A percentile compares a stretch with the other conserved stretches of the same genome.
Evolutionary conservation across 805 yeast species (phyloP).

Genomic region (Torulaspora delbrueckii): DNA sequence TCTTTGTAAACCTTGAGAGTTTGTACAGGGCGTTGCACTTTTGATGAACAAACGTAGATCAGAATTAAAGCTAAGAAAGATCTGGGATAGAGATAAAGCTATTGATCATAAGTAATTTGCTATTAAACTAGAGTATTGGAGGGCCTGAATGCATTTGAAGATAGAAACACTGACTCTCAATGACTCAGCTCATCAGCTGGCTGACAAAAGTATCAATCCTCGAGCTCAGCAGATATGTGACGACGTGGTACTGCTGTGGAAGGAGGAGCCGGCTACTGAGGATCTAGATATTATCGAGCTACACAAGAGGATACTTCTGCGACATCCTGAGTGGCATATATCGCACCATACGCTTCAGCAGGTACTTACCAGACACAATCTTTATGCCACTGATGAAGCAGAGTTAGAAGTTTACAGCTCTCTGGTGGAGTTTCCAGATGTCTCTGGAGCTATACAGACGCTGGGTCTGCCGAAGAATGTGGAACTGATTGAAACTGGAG

Average conservation of each 20-base stretch:
- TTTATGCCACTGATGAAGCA: slow-evolving; percentile 41
- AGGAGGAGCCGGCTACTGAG: slow-evolving; percentile 59
- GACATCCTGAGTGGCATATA: slow-evolving; percentile 59
- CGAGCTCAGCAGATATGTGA: slow-evolving; percentile 55
- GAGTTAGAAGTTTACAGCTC: slow-evolving; percentile 49
- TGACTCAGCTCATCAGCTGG: slow-evolving; percentile 13
- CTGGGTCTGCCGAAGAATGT: slow-evolving; percentile 9
- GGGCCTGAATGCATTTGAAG: slow-evolving; percentile 20
- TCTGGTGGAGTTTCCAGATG: slow-evolving; percentile 45
- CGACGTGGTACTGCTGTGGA: slow-evolving; percentile 62
- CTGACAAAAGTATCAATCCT: slow-evolving; percentile 39
- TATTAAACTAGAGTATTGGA: background rate
- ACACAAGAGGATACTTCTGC: slow-evolving; percentile 44
- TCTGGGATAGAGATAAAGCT: background rate
- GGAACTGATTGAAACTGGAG: background rate
- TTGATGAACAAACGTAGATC: background rate
- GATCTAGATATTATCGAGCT: slow-evolving; percentile 51
- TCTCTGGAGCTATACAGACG: slow-evolving; percentile 10
- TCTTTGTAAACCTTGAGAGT: background rate
- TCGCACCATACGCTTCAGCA: slow-evolving; percentile 53
- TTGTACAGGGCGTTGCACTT: background rate
- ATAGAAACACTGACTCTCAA: slow-evolving; percentile 28
- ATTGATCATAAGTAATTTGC: background rate
- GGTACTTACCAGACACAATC: slow-evolving; percentile 52
- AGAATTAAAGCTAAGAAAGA: background rate